These are phyloP conservation scores for Phoma sp. DNA, from an alignment of 2,329 filamentous ascomycete genomes.

Conservation along the genomic window DNA sequence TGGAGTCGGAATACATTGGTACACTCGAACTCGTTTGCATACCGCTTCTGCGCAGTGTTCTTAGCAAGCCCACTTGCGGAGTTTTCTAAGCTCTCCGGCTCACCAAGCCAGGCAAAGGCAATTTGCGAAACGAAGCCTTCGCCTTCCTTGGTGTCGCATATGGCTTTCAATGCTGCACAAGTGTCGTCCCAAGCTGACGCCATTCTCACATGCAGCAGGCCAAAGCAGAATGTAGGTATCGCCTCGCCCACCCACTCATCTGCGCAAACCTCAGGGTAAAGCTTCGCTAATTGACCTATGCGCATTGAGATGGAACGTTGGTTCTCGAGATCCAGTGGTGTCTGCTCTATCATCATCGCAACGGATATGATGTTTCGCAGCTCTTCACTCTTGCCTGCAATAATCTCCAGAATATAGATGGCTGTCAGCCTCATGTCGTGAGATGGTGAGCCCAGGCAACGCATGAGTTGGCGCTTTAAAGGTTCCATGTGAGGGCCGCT, in stretches of 20 bases:
- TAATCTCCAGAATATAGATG: slow-evolving; percentile 71
- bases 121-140: slow-evolving; percentile 75
- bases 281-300: slow-evolving; percentile 74
- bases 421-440: slow-evolving; percentile 76
- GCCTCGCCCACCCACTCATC: slow-evolving; percentile 72
- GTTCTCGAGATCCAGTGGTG: slow-evolving; percentile 76
- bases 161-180: slow-evolving; percentile 74
- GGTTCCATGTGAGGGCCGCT: slow-evolving; percentile 64
- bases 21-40: slow-evolving; percentile 81
- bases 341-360: slow-evolving; percentile 82
- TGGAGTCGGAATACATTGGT: slow-evolving; percentile 69
- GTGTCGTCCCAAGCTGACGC: slow-evolving; percentile 88
- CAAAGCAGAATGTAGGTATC: slow-evolving; percentile 84
- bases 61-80: slow-evolving; percentile 10
- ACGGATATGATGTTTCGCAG: slow-evolving; percentile 61
- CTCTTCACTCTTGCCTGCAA: slow-evolving; percentile 59
- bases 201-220: slow-evolving; percentile 83
- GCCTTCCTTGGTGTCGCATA: slow-evolving; percentile 72
- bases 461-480: slow-evolving; percentile 69
- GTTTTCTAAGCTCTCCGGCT: slow-evolving; percentile 18
- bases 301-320: slow-evolving; percentile 82
- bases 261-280: slow-evolving; percentile 66
- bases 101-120: slow-evolving; percentile 76
- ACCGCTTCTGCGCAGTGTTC: slow-evolving; percentile 30
- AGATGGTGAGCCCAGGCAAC: slow-evolving; percentile 77